These are phyloP conservation scores for Malus sieversii DNA, from an alignment of 306 rosid species.

Conservation along the genomic window DNA sequence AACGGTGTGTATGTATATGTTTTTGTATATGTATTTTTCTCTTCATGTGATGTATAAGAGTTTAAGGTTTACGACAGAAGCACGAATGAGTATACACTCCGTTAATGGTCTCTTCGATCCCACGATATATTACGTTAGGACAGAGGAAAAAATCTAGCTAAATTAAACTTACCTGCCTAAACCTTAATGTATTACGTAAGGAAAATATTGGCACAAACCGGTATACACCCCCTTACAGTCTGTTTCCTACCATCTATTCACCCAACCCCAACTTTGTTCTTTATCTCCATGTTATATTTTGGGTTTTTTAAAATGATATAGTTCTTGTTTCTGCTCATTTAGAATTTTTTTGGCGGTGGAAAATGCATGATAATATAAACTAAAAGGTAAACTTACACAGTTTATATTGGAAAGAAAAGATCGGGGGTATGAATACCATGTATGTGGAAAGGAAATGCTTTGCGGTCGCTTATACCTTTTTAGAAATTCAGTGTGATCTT, in stretches of 20 bases:
- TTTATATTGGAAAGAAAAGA: neutral
- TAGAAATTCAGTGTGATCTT: conserved; percentile 15
- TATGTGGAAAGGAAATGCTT: conserved; percentile 18
- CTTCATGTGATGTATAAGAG: too few species aligned
- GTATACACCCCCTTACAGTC: neutral
- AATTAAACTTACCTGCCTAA: neutral
- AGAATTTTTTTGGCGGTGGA: neutral
- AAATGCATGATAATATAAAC: neutral
- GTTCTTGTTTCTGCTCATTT: neutral
- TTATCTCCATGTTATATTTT: neutral
- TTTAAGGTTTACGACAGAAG: neutral
- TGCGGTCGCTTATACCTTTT: conserved; percentile 17
- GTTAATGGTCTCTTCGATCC: neutral
- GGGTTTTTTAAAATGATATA: neutral
- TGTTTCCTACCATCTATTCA: neutral
- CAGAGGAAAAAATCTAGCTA: neutral
- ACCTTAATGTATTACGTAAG: neutral
- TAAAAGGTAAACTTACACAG: neutral
- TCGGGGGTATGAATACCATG: neutral
- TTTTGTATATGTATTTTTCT: too few species aligned
- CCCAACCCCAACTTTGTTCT: neutral
- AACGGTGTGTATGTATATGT: neutral
- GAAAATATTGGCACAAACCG: neutral
- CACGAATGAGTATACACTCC: neutral
- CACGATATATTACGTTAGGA: neutral